Evolutionary conservation across 768 basidiomycete genomes (phyloP).

Genomic region (Gyrodon lividus): DNA sequence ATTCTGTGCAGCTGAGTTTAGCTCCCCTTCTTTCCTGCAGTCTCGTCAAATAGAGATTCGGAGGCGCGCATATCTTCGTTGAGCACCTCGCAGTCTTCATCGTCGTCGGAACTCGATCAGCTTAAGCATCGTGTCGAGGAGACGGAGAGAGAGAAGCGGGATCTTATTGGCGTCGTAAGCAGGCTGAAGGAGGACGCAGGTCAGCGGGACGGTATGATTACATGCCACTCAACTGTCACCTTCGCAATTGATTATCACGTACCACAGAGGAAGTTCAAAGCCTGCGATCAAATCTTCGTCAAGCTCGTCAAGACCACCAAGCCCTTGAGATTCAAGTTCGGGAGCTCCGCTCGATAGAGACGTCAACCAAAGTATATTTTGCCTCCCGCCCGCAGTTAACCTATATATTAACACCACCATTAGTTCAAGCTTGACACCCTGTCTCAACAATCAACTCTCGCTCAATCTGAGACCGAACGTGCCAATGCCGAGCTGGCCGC

Average conservation of each 20-base stretch:
- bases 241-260: background rate
- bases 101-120: conserved; percentile 58
- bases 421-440: conserved; percentile 88
- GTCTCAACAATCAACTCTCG: conserved; percentile 75
- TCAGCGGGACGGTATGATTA: conserved; percentile 67
- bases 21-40: conserved; percentile 34
- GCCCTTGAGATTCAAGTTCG: conserved; percentile 64
- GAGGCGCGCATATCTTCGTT: conserved; percentile 57
- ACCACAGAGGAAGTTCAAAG: conserved; percentile 66
- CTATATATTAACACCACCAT: background rate
- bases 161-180: conserved; percentile 80
- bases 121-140: conserved; percentile 67
- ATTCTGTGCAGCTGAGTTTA: background rate
- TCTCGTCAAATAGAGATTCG: conserved; percentile 43
- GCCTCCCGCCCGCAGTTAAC: background rate
- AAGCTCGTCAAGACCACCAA: conserved; percentile 73
- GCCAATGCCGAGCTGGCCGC: conserved; percentile 62
- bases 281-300: conserved; percentile 66
- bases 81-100: conserved; percentile 57
- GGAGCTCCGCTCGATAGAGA: conserved; percentile 72
- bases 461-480: conserved; percentile 75
- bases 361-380: conserved; percentile 64
- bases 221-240: background rate
- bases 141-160: conserved; percentile 86
- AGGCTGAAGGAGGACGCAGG: conserved; percentile 73